Percentiles rank a stretch among this genome's conserved stretches.
Evolutionary conservation across 164 flowering plant species (phyloP).

Genomic region (Tetracentron sinense): DNA sequence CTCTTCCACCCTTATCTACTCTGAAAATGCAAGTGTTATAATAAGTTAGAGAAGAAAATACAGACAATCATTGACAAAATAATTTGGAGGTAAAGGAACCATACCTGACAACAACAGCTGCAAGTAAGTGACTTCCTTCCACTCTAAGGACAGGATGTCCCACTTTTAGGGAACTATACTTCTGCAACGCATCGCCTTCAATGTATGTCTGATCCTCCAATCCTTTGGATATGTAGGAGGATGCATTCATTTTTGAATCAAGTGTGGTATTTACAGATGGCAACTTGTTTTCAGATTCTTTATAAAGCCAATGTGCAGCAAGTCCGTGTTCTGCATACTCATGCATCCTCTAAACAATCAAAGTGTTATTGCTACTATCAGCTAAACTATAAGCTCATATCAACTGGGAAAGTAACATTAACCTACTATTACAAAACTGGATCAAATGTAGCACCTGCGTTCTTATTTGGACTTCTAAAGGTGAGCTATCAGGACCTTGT

Average conservation of each 20-base stretch:
- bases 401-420: conserved; percentile 1
- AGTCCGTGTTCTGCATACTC: conserved; percentile 94
- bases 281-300: conserved; percentile 59
- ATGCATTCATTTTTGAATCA: conserved; percentile 33
- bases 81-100: neutral
- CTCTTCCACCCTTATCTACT: conserved; percentile 80
- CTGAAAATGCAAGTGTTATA: conserved; percentile 37
- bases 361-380: neutral
- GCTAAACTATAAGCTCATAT: neutral
- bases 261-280: conserved; percentile 19
- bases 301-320: conserved; percentile 98
- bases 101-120: conserved; percentile 82
- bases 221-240: conserved; percentile 37
- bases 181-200: conserved; percentile 35
- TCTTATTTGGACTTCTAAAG: conserved; percentile 94
- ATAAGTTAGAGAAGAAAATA: conserved; percentile 1
- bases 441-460: conserved; percentile 57
- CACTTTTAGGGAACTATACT: conserved; percentile 54
- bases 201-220: conserved; percentile 35
- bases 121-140: conserved; percentile 86
- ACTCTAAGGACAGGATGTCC: conserved; percentile 95
- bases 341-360: conserved; percentile 69
- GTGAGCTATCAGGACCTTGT: conserved; percentile 77
- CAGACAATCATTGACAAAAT: neutral
- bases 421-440: neutral